phyloP scores from a whole-genome alignment of 23 red algal species.

The Cyanidioschyzon merolae region DNA sequence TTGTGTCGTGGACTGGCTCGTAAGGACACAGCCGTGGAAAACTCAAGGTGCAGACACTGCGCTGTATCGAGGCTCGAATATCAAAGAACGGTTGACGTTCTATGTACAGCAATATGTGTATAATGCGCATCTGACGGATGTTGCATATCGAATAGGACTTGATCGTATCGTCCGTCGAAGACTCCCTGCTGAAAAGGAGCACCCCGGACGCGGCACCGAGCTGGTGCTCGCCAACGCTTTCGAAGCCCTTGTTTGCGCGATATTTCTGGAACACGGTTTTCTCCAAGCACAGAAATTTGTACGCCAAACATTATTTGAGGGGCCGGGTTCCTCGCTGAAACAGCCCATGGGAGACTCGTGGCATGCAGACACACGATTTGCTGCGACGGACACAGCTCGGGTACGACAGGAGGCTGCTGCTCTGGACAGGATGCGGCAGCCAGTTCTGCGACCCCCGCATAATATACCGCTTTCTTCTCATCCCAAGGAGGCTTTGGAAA shows the following conservation, averaged over 20 bases:
- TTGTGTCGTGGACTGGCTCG: background rate
- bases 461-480: background rate
- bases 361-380: too few species aligned
- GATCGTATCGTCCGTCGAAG: background rate
- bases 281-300: background rate
- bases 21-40: background rate
- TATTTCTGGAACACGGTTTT: constrained; percentile 19
- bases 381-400: background rate
- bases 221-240: constrained; percentile 2
- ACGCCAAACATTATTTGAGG: background rate
- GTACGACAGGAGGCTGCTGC: background rate
- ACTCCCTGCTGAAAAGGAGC: background rate
- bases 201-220: background rate
- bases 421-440: background rate
- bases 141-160: background rate
- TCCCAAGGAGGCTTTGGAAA: constrained; percentile 5
- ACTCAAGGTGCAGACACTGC: background rate
- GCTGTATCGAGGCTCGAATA: background rate
- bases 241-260: constrained; percentile 18
- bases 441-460: background rate
- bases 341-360: too few species aligned
- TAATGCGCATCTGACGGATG: background rate
- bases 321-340: background rate
- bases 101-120: background rate
- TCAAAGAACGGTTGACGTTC: background rate